These are phyloP conservation scores for Magnaporthiopsis rhizophila DNA, from an alignment of 2,329 filamentous ascomycete genomes.

Conservation along the genomic window DNA sequence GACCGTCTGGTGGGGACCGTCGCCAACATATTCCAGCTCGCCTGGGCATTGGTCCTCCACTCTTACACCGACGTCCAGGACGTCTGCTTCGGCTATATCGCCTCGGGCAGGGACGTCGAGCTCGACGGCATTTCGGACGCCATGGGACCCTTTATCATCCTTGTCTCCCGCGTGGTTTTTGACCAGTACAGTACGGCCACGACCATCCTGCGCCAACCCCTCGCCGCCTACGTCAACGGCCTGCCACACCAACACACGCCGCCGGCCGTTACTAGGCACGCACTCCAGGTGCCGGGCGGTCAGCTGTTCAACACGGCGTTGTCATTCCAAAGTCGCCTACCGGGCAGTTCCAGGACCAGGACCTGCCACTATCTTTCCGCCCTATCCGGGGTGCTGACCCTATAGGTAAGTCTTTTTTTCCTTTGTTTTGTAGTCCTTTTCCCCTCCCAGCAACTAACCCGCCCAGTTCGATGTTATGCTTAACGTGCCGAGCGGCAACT, in stretches of 20 bases:
- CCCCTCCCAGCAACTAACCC: neutral
- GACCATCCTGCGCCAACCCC: conserved; percentile 9
- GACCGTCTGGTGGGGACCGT: too few relatives aligned
- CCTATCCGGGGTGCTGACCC: neutral
- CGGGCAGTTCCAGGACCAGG: neutral
- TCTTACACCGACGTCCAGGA: neutral
- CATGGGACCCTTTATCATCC: conserved; percentile 22
- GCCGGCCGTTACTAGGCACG: neutral
- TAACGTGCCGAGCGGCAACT: too few relatives aligned
- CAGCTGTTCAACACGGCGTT: conserved; percentile 9
- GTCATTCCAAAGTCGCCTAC: neutral
- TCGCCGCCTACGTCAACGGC: neutral
- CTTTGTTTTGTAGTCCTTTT: too few relatives aligned
- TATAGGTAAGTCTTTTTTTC: neutral
- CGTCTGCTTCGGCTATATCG: conserved; percentile 19
- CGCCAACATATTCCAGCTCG: conserved; percentile 1
- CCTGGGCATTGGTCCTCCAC: conserved; percentile 1
- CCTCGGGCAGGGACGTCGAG: conserved; percentile 20
- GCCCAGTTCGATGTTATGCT: neutral
- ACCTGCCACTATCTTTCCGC: neutral
- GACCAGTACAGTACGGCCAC: neutral
- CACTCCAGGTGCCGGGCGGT: conserved; percentile 6
- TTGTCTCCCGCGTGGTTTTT: conserved; percentile 21
- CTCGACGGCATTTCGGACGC: conserved; percentile 19
- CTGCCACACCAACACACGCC: neutral